Base-by-base conservation (phyloP, 805 yeast species). In the Ogataea haglerorum region DNA sequence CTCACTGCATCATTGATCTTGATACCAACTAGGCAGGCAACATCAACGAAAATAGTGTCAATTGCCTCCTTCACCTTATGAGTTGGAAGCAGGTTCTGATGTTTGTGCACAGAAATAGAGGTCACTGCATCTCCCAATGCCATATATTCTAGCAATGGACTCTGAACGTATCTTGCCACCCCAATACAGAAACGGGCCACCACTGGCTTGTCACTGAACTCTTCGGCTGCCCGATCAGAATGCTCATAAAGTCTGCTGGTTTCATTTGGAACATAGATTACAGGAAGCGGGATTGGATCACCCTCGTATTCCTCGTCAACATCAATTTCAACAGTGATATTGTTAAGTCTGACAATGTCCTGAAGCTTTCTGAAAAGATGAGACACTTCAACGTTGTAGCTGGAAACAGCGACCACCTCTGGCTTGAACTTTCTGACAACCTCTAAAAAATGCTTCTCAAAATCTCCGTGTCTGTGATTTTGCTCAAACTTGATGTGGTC, bases 91-190 rank as follows among this genome's bases (percentile, higher is more conserved):
- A 88, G 66, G 16, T 73, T 68, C 66, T 93, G 99, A 53, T 83
- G 74, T 37, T 81, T 81, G 44, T 70, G 68, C 54, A 91, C 78
- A 2, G 76, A 67, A 40, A 86, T 67, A 1, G 91, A 76, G 6
- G 76, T 64, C 27, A 91, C 72, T 47, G 87, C 88, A n/a, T 78
- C 81, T 18, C 82, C 83, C 38, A 93, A 69, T 6, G 88, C 76
- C 43, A 90, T 80, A 59, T 90, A 93, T 63, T 93, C 99, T 53
- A 86, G 64, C 43, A 93, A 60, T n/a, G 99, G 99, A 40, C 86
- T 84, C 64, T 93, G 99, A 42, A 85, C 76, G 59, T 87, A 93
- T 51, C 98, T 80, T 8, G 95, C 98, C 48, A 91, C 70, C 8
- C 88, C 96, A 47, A 90, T 80, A 63, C 93, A 82, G 65, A 91